phyloP scores from a whole-genome alignment of 805 yeast genomes.

The Jamesozyma jinghongensis region DNA sequence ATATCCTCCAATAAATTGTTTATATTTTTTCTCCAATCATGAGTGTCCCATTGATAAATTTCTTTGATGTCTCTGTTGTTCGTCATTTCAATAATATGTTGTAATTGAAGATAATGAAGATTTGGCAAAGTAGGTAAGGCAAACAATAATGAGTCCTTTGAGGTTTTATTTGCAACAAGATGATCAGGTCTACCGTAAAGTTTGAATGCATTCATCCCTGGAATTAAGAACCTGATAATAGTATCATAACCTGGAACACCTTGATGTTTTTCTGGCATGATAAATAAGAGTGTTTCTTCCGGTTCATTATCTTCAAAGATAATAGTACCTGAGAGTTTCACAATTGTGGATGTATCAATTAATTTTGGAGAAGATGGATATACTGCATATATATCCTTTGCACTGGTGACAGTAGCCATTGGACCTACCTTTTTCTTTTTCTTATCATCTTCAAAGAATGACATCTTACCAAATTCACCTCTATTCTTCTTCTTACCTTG shows the following conservation, averaged over 20 bases:
- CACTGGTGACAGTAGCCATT: slow-evolving; percentile 71
- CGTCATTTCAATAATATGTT: slow-evolving; percentile 43
- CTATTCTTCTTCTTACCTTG: slow-evolving; percentile 32
- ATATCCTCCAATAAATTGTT: slow-evolving; percentile 50
- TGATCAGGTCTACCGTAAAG: slow-evolving; percentile 66
- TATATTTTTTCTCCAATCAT: slow-evolving; percentile 50
- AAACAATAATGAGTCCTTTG: slow-evolving; percentile 49
- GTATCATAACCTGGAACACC: slow-evolving; percentile 67
- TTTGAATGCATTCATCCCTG: slow-evolving; percentile 59
- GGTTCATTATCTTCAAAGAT: slow-evolving; percentile 44
- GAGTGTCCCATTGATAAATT: slow-evolving; percentile 43
- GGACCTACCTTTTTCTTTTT: slow-evolving; percentile 56
- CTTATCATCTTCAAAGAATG: slow-evolving; percentile 74
- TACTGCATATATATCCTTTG: slow-evolving; percentile 70
- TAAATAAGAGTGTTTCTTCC: slow-evolving; percentile 39
- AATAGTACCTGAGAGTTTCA: slow-evolving; percentile 79
- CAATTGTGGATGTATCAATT: slow-evolving; percentile 79
- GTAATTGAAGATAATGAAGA: slow-evolving; percentile 49
- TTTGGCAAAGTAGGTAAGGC: slow-evolving; percentile 70
- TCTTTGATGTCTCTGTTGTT: slow-evolving; percentile 14
- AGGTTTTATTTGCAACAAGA: slow-evolving; percentile 47
- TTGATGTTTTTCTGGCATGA: slow-evolving; percentile 63
- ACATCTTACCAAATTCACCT: slow-evolving; percentile 50
- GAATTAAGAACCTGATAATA: slow-evolving; percentile 59
- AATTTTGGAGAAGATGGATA: slow-evolving; percentile 78